Evolutionary conservation across 495 filamentous ascomycete genomes (phyloP).

Genomic region (Venustampulla echinocandica): DNA sequence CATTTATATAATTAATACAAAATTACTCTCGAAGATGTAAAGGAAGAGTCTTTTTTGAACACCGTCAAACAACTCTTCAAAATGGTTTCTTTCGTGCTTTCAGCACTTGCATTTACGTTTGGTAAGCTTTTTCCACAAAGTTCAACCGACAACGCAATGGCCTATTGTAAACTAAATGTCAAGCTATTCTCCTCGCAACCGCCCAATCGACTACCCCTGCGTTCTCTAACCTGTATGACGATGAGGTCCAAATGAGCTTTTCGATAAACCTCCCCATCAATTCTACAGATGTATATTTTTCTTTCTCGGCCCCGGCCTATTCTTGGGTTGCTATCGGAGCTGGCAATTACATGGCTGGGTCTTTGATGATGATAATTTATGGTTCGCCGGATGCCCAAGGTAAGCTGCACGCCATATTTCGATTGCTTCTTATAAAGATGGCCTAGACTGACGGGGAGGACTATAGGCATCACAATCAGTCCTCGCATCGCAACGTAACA

Average conservation of each 20-base stretch:
- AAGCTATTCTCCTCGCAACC: neutral
- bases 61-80: neutral
- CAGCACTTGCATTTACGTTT: neutral
- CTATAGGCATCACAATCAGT: neutral
- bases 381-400: neutral
- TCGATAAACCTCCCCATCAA: neutral
- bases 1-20: neutral
- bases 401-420: neutral
- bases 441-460: neutral
- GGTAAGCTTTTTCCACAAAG: neutral
- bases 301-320: neutral
- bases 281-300: neutral
- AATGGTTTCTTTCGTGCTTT: neutral
- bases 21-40: neutral
- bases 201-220: neutral
- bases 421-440: neutral
- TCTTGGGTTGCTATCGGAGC: neutral
- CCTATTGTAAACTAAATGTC: neutral
- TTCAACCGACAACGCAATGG: neutral
- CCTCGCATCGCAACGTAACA: neutral
- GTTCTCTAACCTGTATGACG: neutral
- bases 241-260: neutral
- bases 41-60: neutral
- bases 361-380: neutral
- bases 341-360: neutral